Base-by-base conservation (phyloP, 805 yeast species). In the Crinitomyces ghanaensis region DNA sequence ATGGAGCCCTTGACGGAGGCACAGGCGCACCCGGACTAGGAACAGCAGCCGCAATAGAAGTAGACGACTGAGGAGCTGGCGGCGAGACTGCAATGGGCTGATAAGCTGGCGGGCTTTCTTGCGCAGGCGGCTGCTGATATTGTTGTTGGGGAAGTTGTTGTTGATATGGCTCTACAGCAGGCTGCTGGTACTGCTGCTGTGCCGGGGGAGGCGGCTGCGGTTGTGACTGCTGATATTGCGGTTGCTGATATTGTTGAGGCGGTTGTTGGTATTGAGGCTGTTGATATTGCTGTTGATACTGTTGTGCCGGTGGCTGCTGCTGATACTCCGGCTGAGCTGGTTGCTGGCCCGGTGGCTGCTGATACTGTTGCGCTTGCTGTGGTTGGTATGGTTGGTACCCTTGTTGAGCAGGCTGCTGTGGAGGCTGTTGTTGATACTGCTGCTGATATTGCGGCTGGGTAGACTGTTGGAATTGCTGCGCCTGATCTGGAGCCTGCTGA, bases 111-210 rank as follows among this genome's bases (percentile, higher is more conserved):
- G 30, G 30, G 26, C 15, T 13, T 11, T 6, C 17, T 14, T 25
- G 28, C n/a, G 26, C 34, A n/a, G 32, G 38, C 8, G 39, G 29
- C 24, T 33, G 48, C 26, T 34, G 50, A 26, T 29, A 25, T 13
- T 26, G 40, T 15, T 28, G 36, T n/a, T 11, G 38, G 12, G 32
- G 22, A n/a, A 13, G 14, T 6, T 6, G 18, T 11, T 6, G 19
- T 31, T 23, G 31, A 23, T 31, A 7, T n/a, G 11, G 31, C 11
- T 8, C 16, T 8, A 17, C 22, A 8, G 30, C 16, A 15, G 30
- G 39, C 26, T 41, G 41, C 6, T 31, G 39, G 18, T 35, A 38
- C 22, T 20, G 34, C 8, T 26, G 37, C 12, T 22, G 33, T 19
- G 33, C 33, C 12, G 38, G 33, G 3, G 23, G 20, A 25, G 31